Base-by-base conservation (phyloP, 768 basidiomycete genomes). In the Exidia glandulosa region DNA sequence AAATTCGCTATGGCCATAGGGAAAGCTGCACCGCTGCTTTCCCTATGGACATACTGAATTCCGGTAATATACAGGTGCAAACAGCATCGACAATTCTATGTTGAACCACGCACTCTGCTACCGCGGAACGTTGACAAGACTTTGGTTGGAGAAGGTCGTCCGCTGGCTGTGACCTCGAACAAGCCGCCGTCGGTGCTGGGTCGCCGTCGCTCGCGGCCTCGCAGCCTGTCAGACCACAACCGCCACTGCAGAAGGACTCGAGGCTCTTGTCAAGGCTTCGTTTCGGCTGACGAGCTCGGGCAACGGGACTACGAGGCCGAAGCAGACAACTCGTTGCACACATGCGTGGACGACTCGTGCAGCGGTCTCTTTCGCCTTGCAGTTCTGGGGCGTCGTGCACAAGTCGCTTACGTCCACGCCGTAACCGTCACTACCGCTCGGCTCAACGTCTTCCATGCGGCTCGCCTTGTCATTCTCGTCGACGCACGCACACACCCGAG, bases 11-110 rank as follows among this genome's bases (percentile, higher is more conserved):
- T n/a, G n/a, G n/a, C n/a, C n/a, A n/a, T n/a, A n/a, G n/a, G n/a
- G n/a, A n/a, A n/a, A n/a, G n/a, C n/a, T n/a, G n/a, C n/a, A n/a
- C n/a, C n/a, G n/a, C n/a, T n/a, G n/a, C n/a, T n/a, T n/a, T n/a
- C n/a, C n/a, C n/a, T n/a, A n/a, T n/a, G n/a, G n/a, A n/a, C n/a
- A n/a, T n/a, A n/a, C n/a, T n/a, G n/a, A n/a, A n/a, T n/a, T n/a
- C n/a, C n/a, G n/a, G n/a, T n/a, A n/a, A n/a, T n/a, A n/a, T n/a
- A n/a, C n/a, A n/a, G n/a, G n/a, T n/a, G n/a, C n/a, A n/a, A n/a
- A n/a, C n/a, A n/a, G n/a, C n/a, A n/a, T n/a, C n/a, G n/a, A 97
- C 69, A 92, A 90, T 66, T 94, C 96, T 69, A 96, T 96, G 93
- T 83, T 96, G 6, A 94, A 96, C 68, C 93, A 94, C 60, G 90